phyloP scores from a whole-genome alignment of 805 yeast genomes.

The Spathaspora arborariae region DNA sequence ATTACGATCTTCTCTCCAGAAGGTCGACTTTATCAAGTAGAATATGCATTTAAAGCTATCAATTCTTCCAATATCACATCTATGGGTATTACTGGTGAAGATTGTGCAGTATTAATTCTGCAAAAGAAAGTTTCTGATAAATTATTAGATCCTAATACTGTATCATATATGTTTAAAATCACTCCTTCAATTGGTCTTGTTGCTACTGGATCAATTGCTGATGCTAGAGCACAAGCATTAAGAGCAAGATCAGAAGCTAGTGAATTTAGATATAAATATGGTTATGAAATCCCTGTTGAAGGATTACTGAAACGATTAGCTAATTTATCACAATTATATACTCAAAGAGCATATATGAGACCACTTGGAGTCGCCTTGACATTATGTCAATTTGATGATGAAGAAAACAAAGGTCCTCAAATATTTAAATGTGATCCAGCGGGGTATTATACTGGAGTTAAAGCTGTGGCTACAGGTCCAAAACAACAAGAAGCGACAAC shows the following conservation, averaged over 20 bases:
- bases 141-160: constrained; percentile 81
- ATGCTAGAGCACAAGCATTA: constrained; percentile 84
- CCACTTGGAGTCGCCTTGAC: constrained; percentile 94
- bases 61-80: constrained; percentile 89
- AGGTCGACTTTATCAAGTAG: constrained; percentile 96
- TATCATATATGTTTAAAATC: constrained; percentile 79
- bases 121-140: constrained; percentile 97
- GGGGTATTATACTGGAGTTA: constrained; percentile 86
- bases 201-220: constrained; percentile 94
- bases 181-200: constrained; percentile 83
- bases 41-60: constrained; percentile 96
- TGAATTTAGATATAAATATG: constrained; percentile 89
- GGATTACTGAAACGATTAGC: constrained; percentile 93
- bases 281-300: constrained; percentile 96
- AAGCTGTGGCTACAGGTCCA: constrained; percentile 94
- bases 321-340: constrained; percentile 88
- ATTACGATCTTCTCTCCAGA: constrained; percentile 98
- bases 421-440: constrained; percentile 96
- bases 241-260: constrained; percentile 96
- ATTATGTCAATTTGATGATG: constrained; percentile 62
- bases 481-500: constrained; percentile 95
- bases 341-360: constrained; percentile 98
- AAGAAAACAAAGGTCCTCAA: constrained; percentile 83
- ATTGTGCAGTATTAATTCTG: constrained; percentile 81
- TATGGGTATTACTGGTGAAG: constrained; percentile 81